Evolutionary conservation across 108 stramenopile species (phyloP), one percentile per base, ranked within the genome.

Genomic region (Nitzschia palea): DNA sequence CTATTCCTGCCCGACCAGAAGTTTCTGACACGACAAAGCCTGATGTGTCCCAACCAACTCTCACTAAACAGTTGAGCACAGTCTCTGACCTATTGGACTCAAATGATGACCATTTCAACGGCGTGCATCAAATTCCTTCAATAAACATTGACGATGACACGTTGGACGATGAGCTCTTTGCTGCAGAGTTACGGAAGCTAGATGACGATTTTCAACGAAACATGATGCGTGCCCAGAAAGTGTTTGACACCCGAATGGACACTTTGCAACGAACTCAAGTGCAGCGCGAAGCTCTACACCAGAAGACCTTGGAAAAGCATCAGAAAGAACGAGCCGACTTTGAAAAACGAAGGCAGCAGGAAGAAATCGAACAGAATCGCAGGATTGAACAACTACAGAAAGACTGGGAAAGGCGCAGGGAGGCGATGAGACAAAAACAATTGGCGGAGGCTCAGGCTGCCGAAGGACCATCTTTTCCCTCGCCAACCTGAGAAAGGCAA

Each of bases 231-330:
- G 89, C 90, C 9, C 81, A 88, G 75, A 90, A 88, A 72, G 89
- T 88, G 0, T 95, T 84, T 57, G 81, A 84, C 40, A 88, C 68
- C 44, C 77, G 94, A 37, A 95, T 95, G 94, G 90, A 91, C 67
- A 95, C 83, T 61, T 80, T 95, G 2, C 84, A 88, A 54, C 75
- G 90, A 26, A 85, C 84, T 8, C 84, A 85, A 64, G 74, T 74
- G 42, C 86, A 95, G 48, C 77, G 82, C 27, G 94, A 95, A 68
- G 86, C 81, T 25, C 89, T 85, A 62, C 94, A 92, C 42, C 77
- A 80, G 65, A 95, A 92, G 78, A 89, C 84, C 36, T 79, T 93
- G 2, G 84, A 89, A 64, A 88, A 90, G 67, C 91, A 92, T 55
- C 84, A 95, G 64, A 93, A 87, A 73, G 91, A 93, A 44, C 69